phyloP scores from a whole-genome alignment of 2,329 filamentous ascomycete genomes.

The Epichloe baconii region DNA sequence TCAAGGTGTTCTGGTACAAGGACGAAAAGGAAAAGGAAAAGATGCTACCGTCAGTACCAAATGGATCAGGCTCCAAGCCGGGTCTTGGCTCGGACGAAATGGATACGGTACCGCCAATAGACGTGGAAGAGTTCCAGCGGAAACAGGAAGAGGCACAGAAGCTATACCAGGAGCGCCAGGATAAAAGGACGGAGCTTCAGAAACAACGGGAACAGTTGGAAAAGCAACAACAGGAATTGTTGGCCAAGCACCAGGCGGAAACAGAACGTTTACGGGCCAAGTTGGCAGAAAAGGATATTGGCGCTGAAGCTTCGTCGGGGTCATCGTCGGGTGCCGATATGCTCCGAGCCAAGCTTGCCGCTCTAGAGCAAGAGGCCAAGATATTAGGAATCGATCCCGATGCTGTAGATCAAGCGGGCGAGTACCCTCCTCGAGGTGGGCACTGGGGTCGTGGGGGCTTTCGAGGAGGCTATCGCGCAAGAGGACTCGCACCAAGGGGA shows the following conservation, averaged over 20 bases:
- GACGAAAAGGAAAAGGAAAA: conserved; percentile 32
- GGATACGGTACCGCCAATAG: conserved; percentile 40
- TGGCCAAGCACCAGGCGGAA: conserved; percentile 52
- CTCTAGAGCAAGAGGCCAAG: conserved; percentile 60
- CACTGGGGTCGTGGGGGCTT: conserved; percentile 24
- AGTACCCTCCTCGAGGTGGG: conserved; percentile 21
- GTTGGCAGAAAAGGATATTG: conserved; percentile 21
- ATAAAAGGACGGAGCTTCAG: conserved; percentile 49
- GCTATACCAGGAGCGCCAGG: conserved; percentile 50
- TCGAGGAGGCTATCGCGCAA: conserved; percentile 21
- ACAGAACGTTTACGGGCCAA: conserved; percentile 51
- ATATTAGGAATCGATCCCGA: conserved; percentile 54
- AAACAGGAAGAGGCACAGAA: conserved; percentile 63
- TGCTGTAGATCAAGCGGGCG: conserved; percentile 30
- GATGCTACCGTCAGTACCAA: conserved; percentile 15
- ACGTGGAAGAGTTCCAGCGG: conserved; percentile 54
- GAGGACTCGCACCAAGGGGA: conserved; percentile 21
- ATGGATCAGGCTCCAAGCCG: conserved; percentile 10
- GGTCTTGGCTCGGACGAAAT: conserved; percentile 10
- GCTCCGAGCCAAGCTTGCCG: conserved; percentile 58
- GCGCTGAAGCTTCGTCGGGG: conserved; percentile 14
- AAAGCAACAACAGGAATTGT: conserved; percentile 45
- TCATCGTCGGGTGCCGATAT: conserved; percentile 43
- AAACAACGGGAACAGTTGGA: conserved; percentile 51
- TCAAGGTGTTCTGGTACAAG: conserved; percentile 71